A percentile compares a stretch with the other conserved stretches of the same genome.
These are phyloP conservation scores for Puccinia sorghi DNA, from an alignment of 1,284 basidiomycete genomes.

Conservation along the genomic window DNA sequence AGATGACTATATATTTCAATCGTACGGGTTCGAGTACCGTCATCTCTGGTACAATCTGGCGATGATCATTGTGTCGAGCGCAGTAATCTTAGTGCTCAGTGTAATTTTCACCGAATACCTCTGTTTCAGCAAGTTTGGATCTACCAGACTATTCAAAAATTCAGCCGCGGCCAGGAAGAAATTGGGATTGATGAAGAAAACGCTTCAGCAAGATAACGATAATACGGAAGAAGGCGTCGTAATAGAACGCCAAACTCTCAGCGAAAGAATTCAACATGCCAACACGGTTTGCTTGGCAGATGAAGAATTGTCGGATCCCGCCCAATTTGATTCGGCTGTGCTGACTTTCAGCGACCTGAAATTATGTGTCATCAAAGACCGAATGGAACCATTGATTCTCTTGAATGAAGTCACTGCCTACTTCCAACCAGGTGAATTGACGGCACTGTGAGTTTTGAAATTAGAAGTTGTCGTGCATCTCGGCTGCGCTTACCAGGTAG, in stretches of 20 bases:
- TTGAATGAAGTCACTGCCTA: slow-evolving; percentile 34
- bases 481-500: background rate
- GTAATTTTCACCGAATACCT: slow-evolving; percentile 22
- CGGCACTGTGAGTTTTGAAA: slow-evolving; percentile 40
- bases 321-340: slow-evolving; percentile 42
- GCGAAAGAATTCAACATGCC: slow-evolving; percentile 18
- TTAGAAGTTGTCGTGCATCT: background rate
- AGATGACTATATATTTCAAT: slow-evolving; percentile 34
- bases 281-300: slow-evolving; percentile 1
- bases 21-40: slow-evolving; percentile 36
- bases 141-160: slow-evolving; percentile 40
- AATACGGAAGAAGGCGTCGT: slow-evolving; percentile 12
- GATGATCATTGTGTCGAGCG: slow-evolving; percentile 18
- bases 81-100: slow-evolving; percentile 9
- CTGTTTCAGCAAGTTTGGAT: slow-evolving; percentile 33
- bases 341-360: slow-evolving; percentile 38
- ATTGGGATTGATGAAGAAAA: slow-evolving; percentile 8
- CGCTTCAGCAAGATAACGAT: background rate
- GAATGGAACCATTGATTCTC: background rate
- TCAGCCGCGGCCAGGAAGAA: slow-evolving; percentile 2
- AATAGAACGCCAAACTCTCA: background rate
- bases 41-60: slow-evolving; percentile 34
- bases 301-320: background rate
- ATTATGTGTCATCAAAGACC: slow-evolving; percentile 24
- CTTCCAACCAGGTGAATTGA: slow-evolving; percentile 48